Evolutionary conservation across 345 rosid species (phyloP).

Genomic region (Pugionium cornutum): DNA sequence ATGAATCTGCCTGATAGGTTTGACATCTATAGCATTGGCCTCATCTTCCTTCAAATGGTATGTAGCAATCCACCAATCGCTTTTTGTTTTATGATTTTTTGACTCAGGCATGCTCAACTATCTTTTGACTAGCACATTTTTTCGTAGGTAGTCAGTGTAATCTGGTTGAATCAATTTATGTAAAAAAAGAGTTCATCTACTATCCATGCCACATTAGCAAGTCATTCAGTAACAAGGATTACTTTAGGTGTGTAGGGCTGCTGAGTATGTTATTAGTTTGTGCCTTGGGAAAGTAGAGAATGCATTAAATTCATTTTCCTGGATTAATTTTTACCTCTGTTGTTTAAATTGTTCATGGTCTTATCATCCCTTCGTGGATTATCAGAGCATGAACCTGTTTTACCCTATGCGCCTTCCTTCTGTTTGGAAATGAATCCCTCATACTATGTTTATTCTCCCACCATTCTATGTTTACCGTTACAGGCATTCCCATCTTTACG

Average conservation of each 20-base stretch:
- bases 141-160: not conserved
- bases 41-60: conserved; percentile 93
- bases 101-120: conserved; percentile 16
- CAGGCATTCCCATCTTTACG: conserved; percentile 87
- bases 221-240: conserved; percentile 4
- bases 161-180: not conserved
- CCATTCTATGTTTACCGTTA: conserved; percentile 5
- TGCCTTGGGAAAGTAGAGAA: not conserved
- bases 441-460: not conserved
- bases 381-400: not conserved
- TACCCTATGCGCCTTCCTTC: not conserved
- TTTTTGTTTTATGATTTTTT: conserved; percentile 11
- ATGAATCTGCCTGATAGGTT: conserved; percentile 94
- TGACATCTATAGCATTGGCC: conserved; percentile 91
- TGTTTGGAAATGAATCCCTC: not conserved
- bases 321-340: not conserved
- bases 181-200: not conserved
- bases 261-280: not conserved
- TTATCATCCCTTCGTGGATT: not conserved
- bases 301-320: not conserved
- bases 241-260: not conserved
- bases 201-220: not conserved
- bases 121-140: not conserved
- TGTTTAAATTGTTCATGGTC: not conserved
- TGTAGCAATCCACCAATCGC: conserved; percentile 34